Conservation (phyloP, 768 basidiomycete genomes). For the Chalciporus pseudorubinellus region DNA sequence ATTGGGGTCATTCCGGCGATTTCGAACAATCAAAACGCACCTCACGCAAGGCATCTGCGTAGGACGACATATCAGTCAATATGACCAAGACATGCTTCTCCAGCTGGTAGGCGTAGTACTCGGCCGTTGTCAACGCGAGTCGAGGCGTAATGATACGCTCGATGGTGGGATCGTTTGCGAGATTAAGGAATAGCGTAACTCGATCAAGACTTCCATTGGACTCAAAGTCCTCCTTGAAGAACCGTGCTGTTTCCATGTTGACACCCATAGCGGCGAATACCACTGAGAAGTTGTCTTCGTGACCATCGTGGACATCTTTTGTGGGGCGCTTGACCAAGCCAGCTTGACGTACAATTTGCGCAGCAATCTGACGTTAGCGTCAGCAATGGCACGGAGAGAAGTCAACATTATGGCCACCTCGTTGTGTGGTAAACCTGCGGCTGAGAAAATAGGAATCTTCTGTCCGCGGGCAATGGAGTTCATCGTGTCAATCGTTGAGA, state of each 20-base stretch:
- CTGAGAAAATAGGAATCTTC: slow-evolving; percentile 99
- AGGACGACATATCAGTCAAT: slow-evolving; percentile 98
- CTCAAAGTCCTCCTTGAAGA: slow-evolving; percentile 99
- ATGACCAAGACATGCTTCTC: slow-evolving; percentile 99
- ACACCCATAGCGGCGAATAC: slow-evolving; percentile 99
- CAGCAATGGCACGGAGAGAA: slow-evolving; percentile 23
- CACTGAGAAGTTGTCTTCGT: slow-evolving; percentile 99
- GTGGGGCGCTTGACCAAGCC: slow-evolving; percentile 95
- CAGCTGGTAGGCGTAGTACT: slow-evolving; percentile 98
- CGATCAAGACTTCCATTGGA: slow-evolving; percentile 97
- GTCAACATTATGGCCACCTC: slow-evolving; percentile 53
- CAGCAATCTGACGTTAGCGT: slow-evolving; percentile 74
- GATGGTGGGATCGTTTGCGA: slow-evolving; percentile 99
- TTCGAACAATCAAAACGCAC: slow-evolving; percentile 42
- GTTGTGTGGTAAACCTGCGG: slow-evolving; percentile 97
- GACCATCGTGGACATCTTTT: slow-evolving; percentile 96
- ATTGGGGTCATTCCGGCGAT: neutral
- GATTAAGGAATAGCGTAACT: slow-evolving; percentile 96
- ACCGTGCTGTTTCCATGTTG: slow-evolving; percentile 99
- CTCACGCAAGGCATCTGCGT: slow-evolving; percentile 95
- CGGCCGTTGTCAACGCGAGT: slow-evolving; percentile 95
- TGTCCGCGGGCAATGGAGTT: slow-evolving; percentile 99
- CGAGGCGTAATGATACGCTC: slow-evolving; percentile 99
- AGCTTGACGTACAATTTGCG: slow-evolving; percentile 99
- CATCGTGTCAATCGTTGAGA: slow-evolving; percentile 97